Percentiles rank a stretch among this genome's conserved stretches.
These are phyloP conservation scores for Microcos paniculata DNA, from an alignment of 345 rosid genomes.

Conservation along the genomic window DNA sequence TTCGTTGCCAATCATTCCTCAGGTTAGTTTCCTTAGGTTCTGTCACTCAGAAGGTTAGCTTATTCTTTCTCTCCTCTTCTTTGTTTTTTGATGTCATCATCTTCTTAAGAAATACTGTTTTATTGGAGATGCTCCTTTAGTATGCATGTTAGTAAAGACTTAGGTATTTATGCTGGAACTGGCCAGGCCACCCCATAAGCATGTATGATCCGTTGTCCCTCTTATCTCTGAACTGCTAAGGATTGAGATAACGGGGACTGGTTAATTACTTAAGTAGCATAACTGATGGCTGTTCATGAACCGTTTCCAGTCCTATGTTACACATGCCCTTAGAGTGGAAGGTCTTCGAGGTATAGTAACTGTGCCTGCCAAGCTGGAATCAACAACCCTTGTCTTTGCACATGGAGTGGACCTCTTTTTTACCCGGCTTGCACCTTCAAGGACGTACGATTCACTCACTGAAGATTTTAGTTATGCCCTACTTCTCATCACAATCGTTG, in stretches of 20 bases:
- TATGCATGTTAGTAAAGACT: neutral
- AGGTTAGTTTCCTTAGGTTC: conserved; percentile 49
- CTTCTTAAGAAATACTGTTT: neutral
- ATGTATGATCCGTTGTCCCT: neutral
- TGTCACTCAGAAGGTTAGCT: neutral
- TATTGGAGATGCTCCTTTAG: neutral
- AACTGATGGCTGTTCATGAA: conserved; percentile 1
- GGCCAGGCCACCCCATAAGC: neutral
- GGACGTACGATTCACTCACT: conserved; percentile 93
- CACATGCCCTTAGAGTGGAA: conserved; percentile 84
- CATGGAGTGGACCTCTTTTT: conserved; percentile 92
- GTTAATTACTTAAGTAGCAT: neutral
- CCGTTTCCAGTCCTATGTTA: conserved; percentile 65
- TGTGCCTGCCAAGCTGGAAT: conserved; percentile 95
- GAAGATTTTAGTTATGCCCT: conserved; percentile 95
- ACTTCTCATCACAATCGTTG: conserved; percentile 82
- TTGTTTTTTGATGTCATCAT: neutral
- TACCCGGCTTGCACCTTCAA: conserved; percentile 90
- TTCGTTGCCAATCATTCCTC: conserved; percentile 87
- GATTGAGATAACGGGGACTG: neutral
- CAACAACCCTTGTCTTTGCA: conserved; percentile 83
- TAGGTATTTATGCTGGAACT: neutral
- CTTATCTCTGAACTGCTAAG: neutral
- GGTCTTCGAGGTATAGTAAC: conserved; percentile 78
- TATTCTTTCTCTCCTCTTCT: neutral